phyloP scores from a whole-genome alignment of 148 eudicot genomes.

The Vaccinium macrocarpon region DNA sequence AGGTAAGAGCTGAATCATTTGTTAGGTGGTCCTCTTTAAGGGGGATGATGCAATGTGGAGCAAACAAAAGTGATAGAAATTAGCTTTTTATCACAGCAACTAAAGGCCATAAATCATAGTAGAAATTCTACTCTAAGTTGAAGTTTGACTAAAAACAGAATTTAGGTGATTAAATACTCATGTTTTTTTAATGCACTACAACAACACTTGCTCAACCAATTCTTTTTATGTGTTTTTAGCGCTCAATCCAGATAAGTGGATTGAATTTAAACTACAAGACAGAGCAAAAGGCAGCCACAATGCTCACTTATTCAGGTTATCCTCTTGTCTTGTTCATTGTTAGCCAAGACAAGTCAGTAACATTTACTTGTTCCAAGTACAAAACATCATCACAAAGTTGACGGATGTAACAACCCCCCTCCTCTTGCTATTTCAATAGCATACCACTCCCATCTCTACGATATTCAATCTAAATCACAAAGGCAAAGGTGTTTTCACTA shows the following conservation, averaged over 20 bases:
- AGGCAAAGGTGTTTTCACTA: too few species aligned
- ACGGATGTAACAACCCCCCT: slow-evolving; percentile 81
- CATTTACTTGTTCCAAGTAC: slow-evolving; percentile 75
- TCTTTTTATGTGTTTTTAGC: slow-evolving; percentile 43
- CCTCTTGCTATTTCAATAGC: slow-evolving; percentile 48
- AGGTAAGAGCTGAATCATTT: background rate
- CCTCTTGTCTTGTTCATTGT: slow-evolving; percentile 18
- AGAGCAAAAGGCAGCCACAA: slow-evolving; percentile 90
- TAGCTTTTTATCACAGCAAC: background rate
- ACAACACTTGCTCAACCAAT: background rate
- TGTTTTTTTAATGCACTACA: background rate
- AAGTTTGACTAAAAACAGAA: background rate
- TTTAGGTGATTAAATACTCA: background rate
- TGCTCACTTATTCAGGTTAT: slow-evolving; percentile 83
- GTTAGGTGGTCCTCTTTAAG: background rate
- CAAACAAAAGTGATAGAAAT: background rate
- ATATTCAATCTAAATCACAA: too few species aligned
- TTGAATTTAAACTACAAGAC: slow-evolving; percentile 84
- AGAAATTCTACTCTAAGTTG: background rate
- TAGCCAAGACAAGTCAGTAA: too few species aligned
- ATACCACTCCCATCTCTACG: too few species aligned
- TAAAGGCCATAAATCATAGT: background rate
- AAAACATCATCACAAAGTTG: slow-evolving; percentile 83
- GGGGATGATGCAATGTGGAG: background rate
- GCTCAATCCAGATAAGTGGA: slow-evolving; percentile 83